Base-by-base conservation (phyloP, 2,329 filamentous ascomycete genomes). In the Fusarium concolor region DNA sequence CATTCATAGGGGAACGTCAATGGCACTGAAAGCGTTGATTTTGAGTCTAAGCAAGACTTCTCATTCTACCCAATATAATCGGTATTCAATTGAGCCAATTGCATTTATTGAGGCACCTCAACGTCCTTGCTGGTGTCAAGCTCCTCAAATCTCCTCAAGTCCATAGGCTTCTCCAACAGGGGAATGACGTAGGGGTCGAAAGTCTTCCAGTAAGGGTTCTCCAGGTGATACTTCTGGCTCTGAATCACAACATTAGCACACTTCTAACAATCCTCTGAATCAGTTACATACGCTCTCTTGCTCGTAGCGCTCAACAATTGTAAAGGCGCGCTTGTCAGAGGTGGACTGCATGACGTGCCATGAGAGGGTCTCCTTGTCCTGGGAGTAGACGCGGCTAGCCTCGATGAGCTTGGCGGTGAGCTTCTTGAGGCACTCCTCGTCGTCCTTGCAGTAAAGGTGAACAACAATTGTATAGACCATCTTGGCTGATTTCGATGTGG, bases 301-400 rank as follows among this genome's bases (percentile, higher is more conserved):
- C 72, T 86, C 84, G 78, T 92, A 93, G 31, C 91, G 83, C 80
- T 93, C 91, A 45, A 93, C 90, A 72, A 93, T 91, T 46, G 89
- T 92, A 79, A 93, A 93, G 49, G 89, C 87, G 59, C 89, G 84
- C 43, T 84, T 84, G 76, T 93, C 90, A 72, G 86, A 83, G 59
- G 88, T 84, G 72, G 89, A 89, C 81, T 93, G 91, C 91, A 93
- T 93, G 66, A 93, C 90, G 78, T 92, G 88, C 91, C 91, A 93
- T 44, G 83, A 85, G 59, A 90, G 74, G 0, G 87, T 92, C 82
- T 93, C 91, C 75, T 87, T 87, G 80, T 93, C 91, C 68, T 91
- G 83, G 67, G 85, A 87, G 80, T 93, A 93, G 66, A 93, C 85
- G 65, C 87, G 85, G 61, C 89, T 89, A n/a, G 91, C 91, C 77